Evolutionary conservation across 2,329 filamentous ascomycete species (phyloP), one percentile per base, ranked within the genome.

Genomic region (Cladosporium sp.): DNA sequence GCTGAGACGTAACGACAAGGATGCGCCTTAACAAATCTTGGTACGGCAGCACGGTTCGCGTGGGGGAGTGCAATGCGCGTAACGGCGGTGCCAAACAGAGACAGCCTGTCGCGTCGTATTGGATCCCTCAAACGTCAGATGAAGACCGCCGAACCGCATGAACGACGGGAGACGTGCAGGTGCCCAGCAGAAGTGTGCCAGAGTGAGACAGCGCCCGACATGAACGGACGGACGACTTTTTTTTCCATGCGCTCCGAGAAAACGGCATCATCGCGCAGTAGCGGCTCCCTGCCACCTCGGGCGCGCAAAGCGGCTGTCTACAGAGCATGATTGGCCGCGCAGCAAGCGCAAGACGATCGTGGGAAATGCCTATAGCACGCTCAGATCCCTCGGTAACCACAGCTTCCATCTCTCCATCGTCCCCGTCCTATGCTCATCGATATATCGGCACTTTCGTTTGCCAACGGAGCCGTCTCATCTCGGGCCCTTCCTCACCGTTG

Each of bases 1-100:
- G 28, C 34, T 49, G 46, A 49, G 46, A 49, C 46, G 37, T 49
- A 49, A 49, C 37, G 46, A 49, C 46, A 31, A 49, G 46, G 46
- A 18, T 49, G 37, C 35, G 37, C 22, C 9, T 41, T 31, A 49
- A 41, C 46, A 33, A 49, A 49, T 49, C 46, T 49, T 37, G 46
- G 46, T 49, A 49, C 35, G 41, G 35, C 37, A 49, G 14, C 9
- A 28, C 10, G 46, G n/a, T 3, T 14, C 45, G 35, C 35, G 45
- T 31, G 34, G 18, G 22, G 22, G 22, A 28, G 22, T 28, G 22
- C 22, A 28, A 11, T 40, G 8, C 19, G 44, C 33, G 33, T 40
- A 18, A 46, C 19, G 44, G 19, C 37, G 46, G 13, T 11, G 28
- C 35, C 13, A 28, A 28, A 28, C 22, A 7, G 22, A 28, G 7